These are phyloP conservation scores for Aspergillus sp. DNA, from an alignment of 2,329 filamentous ascomycete genomes.

Conservation along the genomic window DNA sequence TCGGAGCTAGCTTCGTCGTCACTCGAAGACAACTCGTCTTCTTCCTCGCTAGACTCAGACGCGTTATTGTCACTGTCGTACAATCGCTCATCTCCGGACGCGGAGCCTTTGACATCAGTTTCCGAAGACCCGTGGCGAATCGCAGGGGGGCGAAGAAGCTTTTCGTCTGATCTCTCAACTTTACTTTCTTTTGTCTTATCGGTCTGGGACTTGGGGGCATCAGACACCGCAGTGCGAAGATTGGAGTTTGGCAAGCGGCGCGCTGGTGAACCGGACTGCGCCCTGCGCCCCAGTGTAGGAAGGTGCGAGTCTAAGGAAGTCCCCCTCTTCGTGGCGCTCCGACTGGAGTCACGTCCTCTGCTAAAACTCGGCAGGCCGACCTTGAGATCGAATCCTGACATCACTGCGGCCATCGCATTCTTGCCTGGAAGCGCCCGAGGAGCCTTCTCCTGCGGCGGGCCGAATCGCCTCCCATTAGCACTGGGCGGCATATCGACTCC, in stretches of 20 bases:
- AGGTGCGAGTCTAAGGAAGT: conserved; percentile 39
- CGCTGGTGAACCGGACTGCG: conserved; percentile 36
- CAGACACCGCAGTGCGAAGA: conserved; percentile 48
- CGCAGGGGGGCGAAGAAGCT: conserved; percentile 12
- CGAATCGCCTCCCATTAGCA: conserved; percentile 41
- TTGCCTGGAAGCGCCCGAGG: conserved; percentile 27
- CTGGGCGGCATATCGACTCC: conserved; percentile 20
- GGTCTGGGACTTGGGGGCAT: conserved; percentile 66
- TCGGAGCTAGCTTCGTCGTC: conserved; percentile 59
- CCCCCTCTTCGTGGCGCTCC: conserved; percentile 42
- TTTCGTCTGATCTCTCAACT: background rate
- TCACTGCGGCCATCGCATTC: conserved; percentile 50
- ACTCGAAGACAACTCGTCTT: conserved; percentile 54
- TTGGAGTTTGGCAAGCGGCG: conserved; percentile 52
- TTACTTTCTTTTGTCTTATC: conserved; percentile 2
- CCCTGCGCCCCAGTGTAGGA: conserved; percentile 14
- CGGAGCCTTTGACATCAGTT: conserved; percentile 39
- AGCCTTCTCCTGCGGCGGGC: conserved; percentile 37
- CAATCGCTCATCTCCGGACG: conserved; percentile 57
- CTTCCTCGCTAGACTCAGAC: conserved; percentile 69
- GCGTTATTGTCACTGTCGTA: conserved; percentile 64
- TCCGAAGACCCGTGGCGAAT: conserved; percentile 31
- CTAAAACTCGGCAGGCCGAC: conserved; percentile 35
- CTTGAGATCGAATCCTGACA: conserved; percentile 41
- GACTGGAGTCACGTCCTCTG: conserved; percentile 37